These are phyloP conservation scores for Capsicum pubescens DNA, from an alignment of 257 asterid genomes.

Conservation along the genomic window DNA sequence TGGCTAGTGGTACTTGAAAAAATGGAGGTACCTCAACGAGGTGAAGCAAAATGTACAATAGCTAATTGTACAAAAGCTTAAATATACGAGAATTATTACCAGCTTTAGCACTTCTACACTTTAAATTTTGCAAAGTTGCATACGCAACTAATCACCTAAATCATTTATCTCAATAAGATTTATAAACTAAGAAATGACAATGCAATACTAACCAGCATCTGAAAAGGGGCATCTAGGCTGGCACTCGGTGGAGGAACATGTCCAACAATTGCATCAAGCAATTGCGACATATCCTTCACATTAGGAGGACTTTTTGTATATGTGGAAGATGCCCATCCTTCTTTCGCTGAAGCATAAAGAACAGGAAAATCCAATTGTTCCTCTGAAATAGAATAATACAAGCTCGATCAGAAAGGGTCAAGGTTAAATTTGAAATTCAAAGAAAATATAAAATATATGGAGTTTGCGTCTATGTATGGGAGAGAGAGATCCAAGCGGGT, in stretches of 20 bases:
- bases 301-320: constrained; percentile 87
- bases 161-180: background rate
- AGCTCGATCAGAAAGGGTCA: constrained; percentile 23
- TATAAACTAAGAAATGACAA: constrained; percentile 5
- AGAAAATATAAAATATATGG: background rate
- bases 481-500: background rate
- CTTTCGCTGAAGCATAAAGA: constrained; percentile 97
- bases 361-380: constrained; percentile 96
- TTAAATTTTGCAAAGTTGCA: constrained; percentile 18
- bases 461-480: background rate
- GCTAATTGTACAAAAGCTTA: background rate
- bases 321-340: constrained; percentile 96
- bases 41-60: background rate
- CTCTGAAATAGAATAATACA: constrained; percentile 55
- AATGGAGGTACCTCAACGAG: background rate
- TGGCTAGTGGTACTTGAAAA: background rate
- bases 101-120: background rate
- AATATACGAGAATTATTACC: constrained; percentile 10
- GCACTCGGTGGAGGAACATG: constrained; percentile 88
- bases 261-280: constrained; percentile 82
- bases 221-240: constrained; percentile 83
- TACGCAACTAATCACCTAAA: constrained; percentile 6
- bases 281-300: constrained; percentile 80
- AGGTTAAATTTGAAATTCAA: constrained; percentile 11
- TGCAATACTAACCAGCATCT: constrained; percentile 86